Base-by-base conservation (phyloP, 108 stramenopile genomes). In the Pseudonitzschia multiseries region DNA sequence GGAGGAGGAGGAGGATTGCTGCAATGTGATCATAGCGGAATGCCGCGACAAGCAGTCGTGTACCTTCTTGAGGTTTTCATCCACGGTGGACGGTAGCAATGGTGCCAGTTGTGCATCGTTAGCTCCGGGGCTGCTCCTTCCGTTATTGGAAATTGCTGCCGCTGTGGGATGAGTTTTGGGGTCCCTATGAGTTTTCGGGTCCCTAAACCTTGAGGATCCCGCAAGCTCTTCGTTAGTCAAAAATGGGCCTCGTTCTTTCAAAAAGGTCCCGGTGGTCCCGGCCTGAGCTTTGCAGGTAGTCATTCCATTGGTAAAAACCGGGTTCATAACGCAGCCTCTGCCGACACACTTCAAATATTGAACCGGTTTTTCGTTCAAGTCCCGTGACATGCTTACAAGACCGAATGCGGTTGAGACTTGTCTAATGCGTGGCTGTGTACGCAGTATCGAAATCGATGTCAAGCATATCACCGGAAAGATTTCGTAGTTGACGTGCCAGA, bases 1-100 rank as follows among this genome's bases (percentile, higher is more conserved):
- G n/a, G n/a, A n/a, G n/a, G n/a, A n/a, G n/a, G n/a, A n/a, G n/a
- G n/a, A 54, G 36, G 74, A 27, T 18, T 21, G 28, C 43, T 74
- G 36, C 42, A 74, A 33, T 3, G 74, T 74, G 15, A 59, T 57
- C 74, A 74, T 74, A 57, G 74, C 74, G 41, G 74, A 26, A 29
- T 67, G 57, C 28, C 54, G 56, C 29, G 74, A 59, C 65, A 57
- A 44, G 57, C 65, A 74, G 65, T 64, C 46, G 53, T 74, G 74
- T 4, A 74, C 74, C 22, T 65, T 43, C 33, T 73, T 59, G 29
- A 50, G 21, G 29, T 73, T 57, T 52, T 63, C 46, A 28, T 65
- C 50, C 24, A 10, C 18, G 24, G 48, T 9, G 21, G 8, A 18
- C 27, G 43, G 6, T 14, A 20, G 6, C 8, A 20, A 42, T 8